Evolutionary conservation across 148 eudicot species (phyloP), one percentile per base, ranked within the genome.

Genomic region (Rheum nobile): DNA sequence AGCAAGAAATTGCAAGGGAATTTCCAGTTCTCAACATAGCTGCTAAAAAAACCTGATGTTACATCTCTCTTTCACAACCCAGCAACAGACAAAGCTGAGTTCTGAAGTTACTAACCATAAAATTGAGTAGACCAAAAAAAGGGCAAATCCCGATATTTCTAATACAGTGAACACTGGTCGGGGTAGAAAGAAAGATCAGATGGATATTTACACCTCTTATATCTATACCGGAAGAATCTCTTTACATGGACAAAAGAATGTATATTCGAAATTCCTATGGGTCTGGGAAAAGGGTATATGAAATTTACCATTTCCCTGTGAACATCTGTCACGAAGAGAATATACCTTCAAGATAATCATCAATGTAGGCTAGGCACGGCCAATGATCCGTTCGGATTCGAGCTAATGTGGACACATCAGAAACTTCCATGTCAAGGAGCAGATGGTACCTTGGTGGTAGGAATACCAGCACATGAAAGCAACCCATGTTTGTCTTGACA

Each of bases 381-480:
- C 99, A 95, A 80, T 95, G 93, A 84, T 95, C 98, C 6, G 98
- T 95, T 84, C 98, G 83, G 42, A 95, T 88, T 63, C 97, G 87
- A 74, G 86, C 92, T 73, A 95, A 83, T 32, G 97, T 95, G 38
- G 96, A 88, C 76, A 78, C 71, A 79, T 86, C 92, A 21, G 85
- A 82, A 1, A 95, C 85, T 86, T 95, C 99, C 90, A 95, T 84
- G 72, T 88, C 90, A 41, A 95, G 84, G 75, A 95, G 97, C 37
- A 95, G 90, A 87, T 95, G 98, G 75, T 83, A 95, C 65, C 87
- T 83, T 67, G 97, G 99, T 32, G 99, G 99, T 54, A 95, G 87
- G 78, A 95, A 95, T 77, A 95, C 84, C 88, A 95, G 77, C 74
- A 95, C 84, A 38, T 81, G 87, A 72, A 91, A 86, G 73, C 76